These are phyloP conservation scores for Flaveria brownii DNA, from an alignment of 129 eudicot genomes.

Conservation along the genomic window DNA sequence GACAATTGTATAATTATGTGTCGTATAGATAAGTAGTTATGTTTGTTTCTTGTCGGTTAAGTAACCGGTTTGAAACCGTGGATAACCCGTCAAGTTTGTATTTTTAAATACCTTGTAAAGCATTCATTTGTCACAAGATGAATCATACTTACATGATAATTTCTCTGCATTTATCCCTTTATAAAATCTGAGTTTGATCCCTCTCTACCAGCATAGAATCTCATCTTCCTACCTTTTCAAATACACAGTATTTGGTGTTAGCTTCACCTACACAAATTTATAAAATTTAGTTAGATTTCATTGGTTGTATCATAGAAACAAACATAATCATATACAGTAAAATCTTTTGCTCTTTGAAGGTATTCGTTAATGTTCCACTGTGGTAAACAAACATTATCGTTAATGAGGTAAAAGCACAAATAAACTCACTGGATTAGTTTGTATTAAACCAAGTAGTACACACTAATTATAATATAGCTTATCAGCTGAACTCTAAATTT, in stretches of 20 bases:
- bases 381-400: constrained; percentile 8
- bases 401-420: neutral
- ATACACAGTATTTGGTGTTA: neutral
- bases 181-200: too few relatives aligned
- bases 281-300: neutral
- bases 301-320: neutral
- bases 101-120: too few relatives aligned
- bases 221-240: neutral
- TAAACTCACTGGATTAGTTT: too few relatives aligned
- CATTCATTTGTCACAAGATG: too few relatives aligned
- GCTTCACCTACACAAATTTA: neutral
- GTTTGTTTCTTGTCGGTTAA: too few relatives aligned
- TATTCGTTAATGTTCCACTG: neutral
- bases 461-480: neutral
- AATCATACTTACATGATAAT: too few relatives aligned
- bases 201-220: neutral
- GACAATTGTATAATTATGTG: too few relatives aligned
- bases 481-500: neutral
- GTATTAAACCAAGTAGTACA: neutral
- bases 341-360: constrained; percentile 2
- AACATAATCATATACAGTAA: neutral
- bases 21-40: too few relatives aligned
- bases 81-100: too few relatives aligned
- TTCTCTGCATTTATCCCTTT: too few relatives aligned
- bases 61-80: too few relatives aligned